A percentile compares a stretch with the other conserved stretches of the same genome.
Conservation (phyloP, 2,329 filamentous ascomycete genomes). For the Decorospora gaudefroyi region DNA sequence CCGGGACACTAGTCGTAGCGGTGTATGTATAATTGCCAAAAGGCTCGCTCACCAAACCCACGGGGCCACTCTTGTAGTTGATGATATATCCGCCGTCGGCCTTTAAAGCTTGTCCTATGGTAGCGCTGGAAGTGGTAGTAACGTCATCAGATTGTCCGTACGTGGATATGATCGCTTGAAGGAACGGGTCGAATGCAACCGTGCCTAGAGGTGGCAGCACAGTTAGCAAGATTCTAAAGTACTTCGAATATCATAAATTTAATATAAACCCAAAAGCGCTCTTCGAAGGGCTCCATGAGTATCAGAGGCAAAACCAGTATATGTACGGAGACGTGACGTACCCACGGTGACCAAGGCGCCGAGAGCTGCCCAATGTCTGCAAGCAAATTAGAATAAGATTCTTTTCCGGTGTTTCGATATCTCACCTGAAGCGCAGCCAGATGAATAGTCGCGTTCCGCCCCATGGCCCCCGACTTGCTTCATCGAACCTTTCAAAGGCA, state of each 20-base stretch:
- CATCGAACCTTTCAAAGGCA: conserved; percentile 19
- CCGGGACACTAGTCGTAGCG: background rate
- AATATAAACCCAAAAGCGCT: no score
- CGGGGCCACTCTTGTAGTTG: background rate
- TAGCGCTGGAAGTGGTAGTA: background rate
- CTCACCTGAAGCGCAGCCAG: conserved; percentile 12
- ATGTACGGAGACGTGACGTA: no score
- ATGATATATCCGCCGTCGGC: background rate
- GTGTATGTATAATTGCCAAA: background rate
- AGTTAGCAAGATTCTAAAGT: no score
- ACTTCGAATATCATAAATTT: no score
- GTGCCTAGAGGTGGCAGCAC: background rate
- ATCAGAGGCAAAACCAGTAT: no score
- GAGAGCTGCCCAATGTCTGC: conserved; percentile 3
- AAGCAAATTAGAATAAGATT: background rate
- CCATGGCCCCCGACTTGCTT: conserved; percentile 20
- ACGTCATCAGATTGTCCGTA: background rate
- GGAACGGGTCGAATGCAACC: conserved; percentile 2
- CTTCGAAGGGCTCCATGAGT: no score
- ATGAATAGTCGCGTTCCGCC: conserved; percentile 14
- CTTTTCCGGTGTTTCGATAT: no score
- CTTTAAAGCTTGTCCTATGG: background rate
- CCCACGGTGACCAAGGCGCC: conserved; percentile 1
- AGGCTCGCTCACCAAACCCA: background rate
- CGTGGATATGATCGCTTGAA: background rate